These are phyloP conservation scores for Spongiforma sp. DNA, from an alignment of 1,284 basidiomycete genomes.

Conservation along the genomic window DNA sequence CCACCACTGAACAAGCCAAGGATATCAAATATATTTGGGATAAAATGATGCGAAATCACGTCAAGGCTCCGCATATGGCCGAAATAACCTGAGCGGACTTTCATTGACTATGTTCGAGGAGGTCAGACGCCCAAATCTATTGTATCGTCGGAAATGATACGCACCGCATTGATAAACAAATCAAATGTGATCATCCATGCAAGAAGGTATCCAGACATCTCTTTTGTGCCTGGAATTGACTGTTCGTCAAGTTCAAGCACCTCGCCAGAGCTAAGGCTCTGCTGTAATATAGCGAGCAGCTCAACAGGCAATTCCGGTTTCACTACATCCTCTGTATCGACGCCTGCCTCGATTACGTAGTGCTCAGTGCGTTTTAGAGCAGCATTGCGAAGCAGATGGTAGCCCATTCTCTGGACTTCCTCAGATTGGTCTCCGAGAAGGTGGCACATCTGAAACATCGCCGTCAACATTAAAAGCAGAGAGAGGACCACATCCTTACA, in stretches of 20 bases:
- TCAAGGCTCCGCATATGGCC: conserved; percentile 81
- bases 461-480: neutral
- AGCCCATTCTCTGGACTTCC: conserved; percentile 74
- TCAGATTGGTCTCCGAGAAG: conserved; percentile 69
- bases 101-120: conserved; percentile 69
- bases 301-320: conserved; percentile 66
- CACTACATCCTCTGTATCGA: conserved; percentile 61
- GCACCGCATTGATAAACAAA: conserved; percentile 84
- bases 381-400: conserved; percentile 66
- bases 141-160: conserved; percentile 33
- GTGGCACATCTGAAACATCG: conserved; percentile 67
- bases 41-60: conserved; percentile 67
- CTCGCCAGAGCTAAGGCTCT: conserved; percentile 47
- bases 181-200: conserved; percentile 92
- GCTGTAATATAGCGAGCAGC: conserved; percentile 68
- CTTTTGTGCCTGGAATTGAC: conserved; percentile 21
- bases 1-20: conserved; percentile 68
- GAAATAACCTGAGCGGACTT: conserved; percentile 82
- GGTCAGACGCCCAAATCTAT: conserved; percentile 7
- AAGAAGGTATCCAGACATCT: conserved; percentile 72
- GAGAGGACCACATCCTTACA: conserved; percentile 42
- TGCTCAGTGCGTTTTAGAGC: conserved; percentile 75
- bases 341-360: conserved; percentile 85
- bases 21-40: conserved; percentile 78
- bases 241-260: conserved; percentile 41